phyloP scores from a whole-genome alignment of 257 asterid genomes.

The Jaltomata sinuosa region DNA sequence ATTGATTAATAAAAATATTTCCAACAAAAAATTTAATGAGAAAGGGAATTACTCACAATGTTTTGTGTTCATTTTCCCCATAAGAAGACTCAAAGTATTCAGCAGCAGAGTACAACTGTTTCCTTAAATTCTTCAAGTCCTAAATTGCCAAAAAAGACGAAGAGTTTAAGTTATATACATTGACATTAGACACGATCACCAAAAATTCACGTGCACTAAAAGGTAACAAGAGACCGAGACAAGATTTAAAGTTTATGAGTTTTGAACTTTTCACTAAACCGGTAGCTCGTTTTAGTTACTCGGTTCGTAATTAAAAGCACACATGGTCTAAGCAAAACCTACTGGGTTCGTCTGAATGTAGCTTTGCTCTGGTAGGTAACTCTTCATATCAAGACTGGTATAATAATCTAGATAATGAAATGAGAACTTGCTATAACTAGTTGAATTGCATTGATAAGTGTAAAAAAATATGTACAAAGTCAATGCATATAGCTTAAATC shows the following conservation, averaged over 20 bases:
- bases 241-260: background rate
- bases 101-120: conserved; percentile 67
- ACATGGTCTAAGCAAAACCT: background rate
- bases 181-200: background rate
- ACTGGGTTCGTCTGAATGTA: background rate
- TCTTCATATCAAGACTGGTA: background rate
- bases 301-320: background rate
- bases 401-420: background rate
- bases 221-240: background rate
- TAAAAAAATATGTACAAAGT: background rate
- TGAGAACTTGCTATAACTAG: background rate
- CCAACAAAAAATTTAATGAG: background rate
- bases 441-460: background rate
- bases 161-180: background rate
- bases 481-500: background rate
- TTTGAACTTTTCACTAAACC: background rate
- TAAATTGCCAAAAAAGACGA: background rate
- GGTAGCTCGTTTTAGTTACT: background rate
- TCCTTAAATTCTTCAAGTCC: conserved; percentile 54
- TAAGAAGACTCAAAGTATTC: conserved; percentile 58
- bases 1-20: background rate
- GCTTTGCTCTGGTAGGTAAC: background rate
- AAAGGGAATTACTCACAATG: conserved; percentile 26
- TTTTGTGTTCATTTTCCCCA: conserved; percentile 37
- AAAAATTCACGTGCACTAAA: background rate